phyloP scores from a whole-genome alignment of 352 stramenopile genomes.

The Pythium plurisporium region DNA sequence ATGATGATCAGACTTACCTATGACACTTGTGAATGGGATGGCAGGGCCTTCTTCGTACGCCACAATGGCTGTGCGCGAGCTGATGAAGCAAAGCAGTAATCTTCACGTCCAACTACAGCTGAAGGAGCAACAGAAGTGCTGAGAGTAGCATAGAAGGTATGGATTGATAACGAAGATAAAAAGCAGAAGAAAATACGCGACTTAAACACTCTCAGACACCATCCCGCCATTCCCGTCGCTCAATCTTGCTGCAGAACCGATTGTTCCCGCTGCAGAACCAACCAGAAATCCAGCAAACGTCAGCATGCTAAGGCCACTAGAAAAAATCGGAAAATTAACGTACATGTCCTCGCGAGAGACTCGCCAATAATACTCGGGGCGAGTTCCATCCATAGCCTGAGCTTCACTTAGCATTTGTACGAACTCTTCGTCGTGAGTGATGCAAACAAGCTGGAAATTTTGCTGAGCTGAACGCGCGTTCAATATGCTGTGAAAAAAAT shows the following conservation, averaged over 20 bases:
- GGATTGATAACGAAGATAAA: not conserved
- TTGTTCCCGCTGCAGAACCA: conserved; percentile 51
- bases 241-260: conserved; percentile 82
- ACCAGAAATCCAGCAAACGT: not conserved
- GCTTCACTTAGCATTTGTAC: conserved; percentile 85
- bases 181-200: not conserved
- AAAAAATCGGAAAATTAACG: no score
- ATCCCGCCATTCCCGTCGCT: conserved; percentile 60
- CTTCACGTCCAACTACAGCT: conserved; percentile 64
- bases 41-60: conserved; percentile 55
- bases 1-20: no score
- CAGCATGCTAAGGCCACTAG: no score
- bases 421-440: conserved; percentile 99
- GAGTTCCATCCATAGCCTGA: conserved; percentile 64
- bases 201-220: conserved; percentile 25
- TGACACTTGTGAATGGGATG: no score
- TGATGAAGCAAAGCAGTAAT: conserved; percentile 92
- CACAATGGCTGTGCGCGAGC: conserved; percentile 91
- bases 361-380: conserved; percentile 82
- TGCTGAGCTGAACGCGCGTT: conserved; percentile 91
- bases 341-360: conserved; percentile 83
- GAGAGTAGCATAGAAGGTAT: not conserved
- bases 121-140: conserved; percentile 17
- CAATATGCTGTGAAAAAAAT: conserved; percentile 83
- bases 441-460: conserved; percentile 99